Base-by-base conservation (phyloP, 805 yeast genomes). In the Novakomyces olei region DNA sequence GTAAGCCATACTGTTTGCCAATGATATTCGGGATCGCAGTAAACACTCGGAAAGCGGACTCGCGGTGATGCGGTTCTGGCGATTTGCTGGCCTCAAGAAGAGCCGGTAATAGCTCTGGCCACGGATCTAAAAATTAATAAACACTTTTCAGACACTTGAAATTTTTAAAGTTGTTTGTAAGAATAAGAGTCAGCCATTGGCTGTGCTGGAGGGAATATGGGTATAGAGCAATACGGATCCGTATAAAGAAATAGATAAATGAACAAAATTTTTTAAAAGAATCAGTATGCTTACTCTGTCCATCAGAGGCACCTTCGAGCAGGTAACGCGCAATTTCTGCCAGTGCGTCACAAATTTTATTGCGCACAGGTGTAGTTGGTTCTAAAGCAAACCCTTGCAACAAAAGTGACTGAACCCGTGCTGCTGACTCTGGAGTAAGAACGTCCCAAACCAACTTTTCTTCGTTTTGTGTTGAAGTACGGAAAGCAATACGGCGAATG, bases 271-370 rank as follows among this genome's bases (percentile, higher is more conserved):
- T n/a, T n/a, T n/a, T n/a, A n/a, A n/a, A n/a, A n/a, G n/a, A n/a
- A n/a, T n/a, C n/a, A n/a, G n/a, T n/a, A n/a, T n/a, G n/a, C n/a
- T n/a, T n/a, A n/a, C n/a, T n/a, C n/a, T n/a, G n/a, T n/a, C n/a
- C n/a, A n/a, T n/a, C n/a, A n/a, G n/a, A n/a, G n/a, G n/a, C n/a
- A 69, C 34, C 15, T 10, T 19, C 9, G 12, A 15, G 15, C 6
- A 23, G 34, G 14, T 71, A 3, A 37, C 42, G 9, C 26, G 94
- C 91, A 29, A 85, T 68, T 53, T 83, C 96, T 1, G 95, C 78
- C 30, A 88, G 74, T 5, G 92, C 92, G 58, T 88, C 98, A 2
- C 94, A 72, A 31, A 88, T 58, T 48, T 85, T 88, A 52, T 85
- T 94, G 49, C 95, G 71, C 20, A 80, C 80, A 39, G 67, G 68